These are phyloP conservation scores for Paramyrothecium roridum DNA, from an alignment of 2,329 filamentous ascomycete species.

Conservation along the genomic window DNA sequence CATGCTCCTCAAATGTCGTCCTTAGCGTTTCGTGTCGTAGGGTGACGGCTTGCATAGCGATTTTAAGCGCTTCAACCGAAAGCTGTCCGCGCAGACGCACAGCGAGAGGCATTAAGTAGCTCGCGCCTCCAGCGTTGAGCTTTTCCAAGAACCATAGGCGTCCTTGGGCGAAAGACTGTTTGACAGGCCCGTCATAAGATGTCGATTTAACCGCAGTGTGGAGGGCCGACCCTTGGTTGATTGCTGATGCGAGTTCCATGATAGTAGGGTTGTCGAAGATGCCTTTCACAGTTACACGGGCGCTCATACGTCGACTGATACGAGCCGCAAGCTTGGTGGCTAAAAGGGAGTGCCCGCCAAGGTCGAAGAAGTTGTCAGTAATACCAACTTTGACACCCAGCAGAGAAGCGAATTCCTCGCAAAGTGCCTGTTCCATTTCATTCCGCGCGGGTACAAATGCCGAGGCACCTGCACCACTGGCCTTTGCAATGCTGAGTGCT, in stretches of 20 bases:
- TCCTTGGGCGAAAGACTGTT: slow-evolving; percentile 12
- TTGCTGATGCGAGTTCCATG: neutral
- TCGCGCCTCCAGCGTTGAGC: slow-evolving; percentile 2
- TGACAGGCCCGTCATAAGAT: slow-evolving; percentile 1
- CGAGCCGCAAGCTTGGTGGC: slow-evolving; percentile 12
- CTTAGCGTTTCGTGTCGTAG: slow-evolving; percentile 8
- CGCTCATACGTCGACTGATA: neutral
- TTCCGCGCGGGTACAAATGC: slow-evolving; percentile 9
- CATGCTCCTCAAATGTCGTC: neutral
- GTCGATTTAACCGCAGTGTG: neutral
- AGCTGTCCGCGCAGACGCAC: slow-evolving; percentile 6
- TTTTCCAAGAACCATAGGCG: slow-evolving; percentile 12
- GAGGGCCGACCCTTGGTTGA: neutral
- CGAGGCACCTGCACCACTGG: slow-evolving; percentile 18
- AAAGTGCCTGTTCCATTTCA: slow-evolving; percentile 2
- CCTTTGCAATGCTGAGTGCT: slow-evolving; percentile 19
- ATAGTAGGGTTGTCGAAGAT: neutral
- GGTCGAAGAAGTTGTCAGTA: slow-evolving; percentile 17
- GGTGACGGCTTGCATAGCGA: slow-evolving; percentile 5
- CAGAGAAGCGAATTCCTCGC: slow-evolving; percentile 8
- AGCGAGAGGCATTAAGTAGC: slow-evolving; percentile 8
- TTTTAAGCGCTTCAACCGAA: neutral
- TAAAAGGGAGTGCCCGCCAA: slow-evolving; percentile 21
- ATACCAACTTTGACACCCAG: neutral
- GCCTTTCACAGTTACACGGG: neutral